Percentiles rank a stretch among this genome's conserved stretches.
These are phyloP conservation scores for Claviceps quebecensis DNA, from an alignment of 2,329 filamentous ascomycete species.

Conservation along the genomic window DNA sequence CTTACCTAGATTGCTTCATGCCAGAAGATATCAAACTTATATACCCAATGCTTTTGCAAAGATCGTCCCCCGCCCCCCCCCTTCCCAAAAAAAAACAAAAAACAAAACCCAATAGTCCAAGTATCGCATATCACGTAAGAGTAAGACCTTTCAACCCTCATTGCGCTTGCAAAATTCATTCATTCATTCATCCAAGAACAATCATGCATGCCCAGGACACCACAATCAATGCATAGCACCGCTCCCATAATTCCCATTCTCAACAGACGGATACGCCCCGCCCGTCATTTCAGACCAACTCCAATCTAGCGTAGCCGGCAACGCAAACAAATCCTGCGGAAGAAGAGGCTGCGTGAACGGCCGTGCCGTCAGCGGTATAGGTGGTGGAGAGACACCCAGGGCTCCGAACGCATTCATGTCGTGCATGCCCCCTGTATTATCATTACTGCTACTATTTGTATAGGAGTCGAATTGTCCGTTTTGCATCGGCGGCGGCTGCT, in stretches of 20 bases:
- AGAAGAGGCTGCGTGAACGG: slow-evolving; percentile 73
- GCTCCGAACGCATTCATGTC: slow-evolving; percentile 31
- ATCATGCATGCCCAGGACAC: neutral
- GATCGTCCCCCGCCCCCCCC: no score
- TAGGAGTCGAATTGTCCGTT: slow-evolving; percentile 29
- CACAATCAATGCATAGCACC: neutral
- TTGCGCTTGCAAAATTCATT: no score
- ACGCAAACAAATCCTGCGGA: slow-evolving; percentile 84
- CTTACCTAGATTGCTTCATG: no score
- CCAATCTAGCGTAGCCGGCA: slow-evolving; percentile 95
- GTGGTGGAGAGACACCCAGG: slow-evolving; percentile 10
- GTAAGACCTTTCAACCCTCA: no score
- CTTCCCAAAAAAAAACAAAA: no score
- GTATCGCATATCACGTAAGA: no score
- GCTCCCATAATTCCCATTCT: slow-evolving; percentile 38
- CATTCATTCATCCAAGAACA: no score
- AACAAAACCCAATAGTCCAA: no score
- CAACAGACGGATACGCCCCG: slow-evolving; percentile 48
- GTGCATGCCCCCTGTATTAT: neutral
- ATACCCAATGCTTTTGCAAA: no score
- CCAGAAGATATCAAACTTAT: no score
- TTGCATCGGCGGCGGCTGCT: slow-evolving; percentile 26
- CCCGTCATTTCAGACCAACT: slow-evolving; percentile 57
- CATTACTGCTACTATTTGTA: slow-evolving; percentile 5
- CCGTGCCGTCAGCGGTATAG: slow-evolving; percentile 10